phyloP scores from a whole-genome alignment of 208 protist species.

The Trypanosoma avium region DNA sequence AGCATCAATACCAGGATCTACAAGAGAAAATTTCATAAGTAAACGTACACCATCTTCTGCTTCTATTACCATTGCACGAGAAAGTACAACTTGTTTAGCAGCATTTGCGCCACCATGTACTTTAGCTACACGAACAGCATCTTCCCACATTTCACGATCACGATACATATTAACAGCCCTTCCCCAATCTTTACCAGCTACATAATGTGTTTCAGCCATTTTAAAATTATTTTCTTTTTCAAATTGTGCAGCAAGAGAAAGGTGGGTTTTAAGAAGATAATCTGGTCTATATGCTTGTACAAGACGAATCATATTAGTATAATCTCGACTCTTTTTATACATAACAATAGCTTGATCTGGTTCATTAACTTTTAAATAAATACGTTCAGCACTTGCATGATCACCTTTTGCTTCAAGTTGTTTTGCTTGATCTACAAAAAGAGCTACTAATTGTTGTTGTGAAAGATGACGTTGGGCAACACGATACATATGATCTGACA shows the following conservation, averaged over 20 bases:
- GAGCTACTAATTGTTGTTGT: constrained; percentile 82
- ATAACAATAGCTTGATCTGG: constrained; percentile 97
- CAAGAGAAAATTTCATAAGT: constrained; percentile 93
- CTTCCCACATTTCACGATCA: constrained; percentile 95
- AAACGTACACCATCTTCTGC: constrained; percentile 94
- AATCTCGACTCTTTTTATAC: constrained; percentile 93
- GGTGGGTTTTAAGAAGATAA: constrained; percentile 93
- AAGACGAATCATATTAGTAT: constrained; percentile 94
- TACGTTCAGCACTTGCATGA: constrained; percentile 94
- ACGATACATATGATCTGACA: constrained; percentile 94
- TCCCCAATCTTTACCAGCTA: constrained; percentile 95
- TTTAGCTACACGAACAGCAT: constrained; percentile 97
- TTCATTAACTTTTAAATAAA: constrained; percentile 96
- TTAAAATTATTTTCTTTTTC: constrained; percentile 94
- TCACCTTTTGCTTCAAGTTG: constrained; percentile 93
- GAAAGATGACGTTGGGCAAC: constrained; percentile 92
- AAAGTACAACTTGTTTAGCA: constrained; percentile 93
- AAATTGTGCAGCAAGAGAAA: constrained; percentile 94
- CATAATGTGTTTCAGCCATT: constrained; percentile 94
- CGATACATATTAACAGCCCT: constrained; percentile 98
- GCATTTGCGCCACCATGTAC: constrained; percentile 92
- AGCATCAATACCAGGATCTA: constrained; percentile 95
- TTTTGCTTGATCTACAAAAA: constrained; percentile 94
- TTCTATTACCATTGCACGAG: constrained; percentile 91
- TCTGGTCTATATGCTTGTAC: constrained; percentile 92